Evolutionary conservation across 495 filamentous ascomycete genomes (phyloP).

Genomic region (Penicillium lagena): DNA sequence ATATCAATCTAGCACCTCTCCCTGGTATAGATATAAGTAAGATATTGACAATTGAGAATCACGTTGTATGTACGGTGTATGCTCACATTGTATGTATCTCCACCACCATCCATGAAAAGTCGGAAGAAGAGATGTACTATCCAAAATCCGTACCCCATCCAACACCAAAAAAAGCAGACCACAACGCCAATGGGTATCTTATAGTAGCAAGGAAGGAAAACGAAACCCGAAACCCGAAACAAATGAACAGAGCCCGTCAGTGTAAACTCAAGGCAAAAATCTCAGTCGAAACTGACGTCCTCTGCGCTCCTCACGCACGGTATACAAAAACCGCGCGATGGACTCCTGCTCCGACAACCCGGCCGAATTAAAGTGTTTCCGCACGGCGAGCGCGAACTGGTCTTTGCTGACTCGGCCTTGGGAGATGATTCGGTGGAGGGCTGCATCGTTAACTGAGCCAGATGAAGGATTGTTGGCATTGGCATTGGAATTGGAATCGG

Average conservation of each 20-base stretch:
- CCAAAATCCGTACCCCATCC: not conserved
- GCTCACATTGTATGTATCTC: too few species aligned
- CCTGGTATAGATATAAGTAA: not conserved
- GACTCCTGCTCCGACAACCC: constrained; percentile 83
- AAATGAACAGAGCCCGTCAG: too few species aligned
- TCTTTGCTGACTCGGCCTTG: constrained; percentile 66
- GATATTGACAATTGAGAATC: not conserved
- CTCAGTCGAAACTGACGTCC: constrained; percentile 38
- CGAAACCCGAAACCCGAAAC: not conserved
- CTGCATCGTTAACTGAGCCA: constrained; percentile 7
- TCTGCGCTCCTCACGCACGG: constrained; percentile 50
- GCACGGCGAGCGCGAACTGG: constrained; percentile 70
- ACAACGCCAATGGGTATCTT: constrained; percentile 25
- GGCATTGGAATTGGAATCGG: constrained; percentile 5
- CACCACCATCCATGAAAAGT: too few species aligned
- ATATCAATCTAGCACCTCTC: not conserved
- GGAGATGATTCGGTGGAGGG: constrained; percentile 28
- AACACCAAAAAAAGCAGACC: not conserved
- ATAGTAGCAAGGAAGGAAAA: constrained; percentile 6
- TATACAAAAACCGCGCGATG: constrained; percentile 82
- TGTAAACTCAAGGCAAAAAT: constrained; percentile 31
- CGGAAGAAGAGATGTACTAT: not conserved
- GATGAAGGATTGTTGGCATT: constrained; percentile 4
- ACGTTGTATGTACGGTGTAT: too few species aligned
- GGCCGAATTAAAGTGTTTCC: constrained; percentile 86